Evolutionary conservation across 2,329 filamentous ascomycete genomes (phyloP).

Genomic region (Plectosphaerella plurivora): DNA sequence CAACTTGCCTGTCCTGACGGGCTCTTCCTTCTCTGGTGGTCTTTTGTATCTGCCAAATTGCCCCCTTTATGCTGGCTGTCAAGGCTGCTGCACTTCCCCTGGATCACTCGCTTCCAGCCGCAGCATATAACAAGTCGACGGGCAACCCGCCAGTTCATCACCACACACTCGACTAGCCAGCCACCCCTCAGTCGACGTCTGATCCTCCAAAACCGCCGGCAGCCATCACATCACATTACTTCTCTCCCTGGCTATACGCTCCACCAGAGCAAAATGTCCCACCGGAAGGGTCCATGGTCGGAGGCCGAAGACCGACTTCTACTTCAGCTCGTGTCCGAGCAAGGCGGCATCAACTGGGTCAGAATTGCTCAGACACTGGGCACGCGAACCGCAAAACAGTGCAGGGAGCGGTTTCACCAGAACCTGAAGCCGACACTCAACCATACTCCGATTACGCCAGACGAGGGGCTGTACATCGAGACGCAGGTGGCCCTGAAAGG

Average conservation of each 20-base stretch:
- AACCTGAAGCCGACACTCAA: slow-evolving; percentile 78
- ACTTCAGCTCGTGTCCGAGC: slow-evolving; percentile 63
- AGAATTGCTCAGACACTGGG: slow-evolving; percentile 72
- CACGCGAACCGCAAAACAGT: slow-evolving; percentile 86
- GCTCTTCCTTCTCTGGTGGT: no score
- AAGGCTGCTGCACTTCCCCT: no score
- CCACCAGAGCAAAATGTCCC: background rate
- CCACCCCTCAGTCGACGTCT: no score
- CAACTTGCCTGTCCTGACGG: no score
- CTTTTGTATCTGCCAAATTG: no score
- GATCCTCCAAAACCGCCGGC: no score
- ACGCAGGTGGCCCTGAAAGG: slow-evolving; percentile 72
- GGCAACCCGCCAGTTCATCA: background rate
- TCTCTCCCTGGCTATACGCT: no score
- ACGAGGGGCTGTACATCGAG: slow-evolving; percentile 72
- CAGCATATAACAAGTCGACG: background rate
- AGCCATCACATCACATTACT: no score
- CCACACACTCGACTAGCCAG: background rate
- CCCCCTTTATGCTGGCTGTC: no score
- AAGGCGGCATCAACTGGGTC: slow-evolving; percentile 86
- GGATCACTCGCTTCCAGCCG: background rate
- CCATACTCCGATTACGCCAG: slow-evolving; percentile 66
- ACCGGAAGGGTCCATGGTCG: slow-evolving; percentile 74
- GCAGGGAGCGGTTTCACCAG: slow-evolving; percentile 89
- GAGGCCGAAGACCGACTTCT: slow-evolving; percentile 69